Evolutionary conservation across 2,329 filamentous ascomycete genomes (phyloP), one percentile per base, ranked within the genome.

Genomic region (Calonectria henricotiae): DNA sequence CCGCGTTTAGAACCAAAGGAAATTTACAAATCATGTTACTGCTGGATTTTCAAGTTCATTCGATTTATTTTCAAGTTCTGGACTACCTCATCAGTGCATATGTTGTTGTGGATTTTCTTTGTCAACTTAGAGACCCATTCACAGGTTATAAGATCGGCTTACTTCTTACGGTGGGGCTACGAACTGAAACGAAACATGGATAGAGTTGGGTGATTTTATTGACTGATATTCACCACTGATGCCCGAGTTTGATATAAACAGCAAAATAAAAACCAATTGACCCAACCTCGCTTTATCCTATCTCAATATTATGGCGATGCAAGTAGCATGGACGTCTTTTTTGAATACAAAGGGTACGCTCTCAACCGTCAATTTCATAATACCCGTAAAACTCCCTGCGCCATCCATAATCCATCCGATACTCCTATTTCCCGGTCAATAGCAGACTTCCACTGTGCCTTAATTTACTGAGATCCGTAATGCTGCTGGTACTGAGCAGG

Each of bases 401-500:
- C 67, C 67, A 37, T 13, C 43, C 35, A 15, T 61, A 49, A 30
- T 30, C n/a, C 25, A 27, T 39, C n/a, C 8, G 3, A n/a, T 37
- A 46, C 23, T 49, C 51, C 49, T 15, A 17, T n/a, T 39, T 23
- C 5, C 30, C 15, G 8, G 27, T 37, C 35, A n/a, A 37, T n/a
- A 41, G 43, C 58, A 25, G 12, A 25, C 51, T 4, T 9, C 12
- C 35, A 25, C 32, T 5, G 5, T 25, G 0, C 20, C 12, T 32
- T 1, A 2, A 23, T 27, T 15, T 64, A 41, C 51, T 70, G 68
- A 25, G 49, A 44, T n/a, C 30, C 67, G 13, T 76, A 69, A 8
- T 68, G 62, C 27, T 74, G 70, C 54, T 74, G 73, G 43, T 74
- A 72, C 62, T 76, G 76, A 62, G 75, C 74, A 39, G 75, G 75